Percentiles rank a stretch among this genome's conserved stretches.
Conservation (phyloP, 179 eudicot species). For the Camellia oleifera region DNA sequence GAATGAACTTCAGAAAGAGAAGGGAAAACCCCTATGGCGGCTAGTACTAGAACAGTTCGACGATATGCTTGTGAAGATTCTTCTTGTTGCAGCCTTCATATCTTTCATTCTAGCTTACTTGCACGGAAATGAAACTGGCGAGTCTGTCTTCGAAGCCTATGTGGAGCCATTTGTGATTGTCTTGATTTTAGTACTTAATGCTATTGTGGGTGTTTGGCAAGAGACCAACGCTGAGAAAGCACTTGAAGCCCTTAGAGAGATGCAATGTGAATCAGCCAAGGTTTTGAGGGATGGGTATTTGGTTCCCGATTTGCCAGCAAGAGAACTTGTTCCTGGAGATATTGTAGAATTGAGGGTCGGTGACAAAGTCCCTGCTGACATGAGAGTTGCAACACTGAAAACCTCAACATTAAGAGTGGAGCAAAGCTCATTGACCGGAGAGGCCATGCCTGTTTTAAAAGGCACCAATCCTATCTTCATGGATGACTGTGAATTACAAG, state of each 20-base stretch:
- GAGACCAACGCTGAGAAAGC: constrained; percentile 89
- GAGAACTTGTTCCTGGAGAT: constrained; percentile 85
- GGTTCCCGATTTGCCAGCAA: constrained; percentile 67
- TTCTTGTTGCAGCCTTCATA: constrained; percentile 70
- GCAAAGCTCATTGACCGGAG: constrained; percentile 85
- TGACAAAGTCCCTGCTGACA: constrained; percentile 87
- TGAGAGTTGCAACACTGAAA: constrained; percentile 59
- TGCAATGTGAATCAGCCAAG: constrained; percentile 73
- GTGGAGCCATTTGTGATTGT: constrained; percentile 83
- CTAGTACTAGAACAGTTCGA: constrained; percentile 79
- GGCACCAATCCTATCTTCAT: constrained; percentile 31
- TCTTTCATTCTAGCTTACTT: constrained; percentile 69
- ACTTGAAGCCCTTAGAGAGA: constrained; percentile 83
- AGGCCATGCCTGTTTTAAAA: constrained; percentile 78
- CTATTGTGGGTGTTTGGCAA: constrained; percentile 92
- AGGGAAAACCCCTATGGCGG: constrained; percentile 73
- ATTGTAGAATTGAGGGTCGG: constrained; percentile 80
- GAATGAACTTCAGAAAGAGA: constrained; percentile 74
- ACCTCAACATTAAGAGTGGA: constrained; percentile 77
- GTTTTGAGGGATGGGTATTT: constrained; percentile 65
- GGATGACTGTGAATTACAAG: constrained; percentile 76
- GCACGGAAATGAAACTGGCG: constrained; percentile 48
- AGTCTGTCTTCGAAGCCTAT: constrained; percentile 53
- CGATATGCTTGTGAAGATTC: constrained; percentile 76
- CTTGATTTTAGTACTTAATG: constrained; percentile 65